phyloP scores from a whole-genome alignment of 2,329 filamentous ascomycete genomes.

The Paramyrothecium sp. region DNA sequence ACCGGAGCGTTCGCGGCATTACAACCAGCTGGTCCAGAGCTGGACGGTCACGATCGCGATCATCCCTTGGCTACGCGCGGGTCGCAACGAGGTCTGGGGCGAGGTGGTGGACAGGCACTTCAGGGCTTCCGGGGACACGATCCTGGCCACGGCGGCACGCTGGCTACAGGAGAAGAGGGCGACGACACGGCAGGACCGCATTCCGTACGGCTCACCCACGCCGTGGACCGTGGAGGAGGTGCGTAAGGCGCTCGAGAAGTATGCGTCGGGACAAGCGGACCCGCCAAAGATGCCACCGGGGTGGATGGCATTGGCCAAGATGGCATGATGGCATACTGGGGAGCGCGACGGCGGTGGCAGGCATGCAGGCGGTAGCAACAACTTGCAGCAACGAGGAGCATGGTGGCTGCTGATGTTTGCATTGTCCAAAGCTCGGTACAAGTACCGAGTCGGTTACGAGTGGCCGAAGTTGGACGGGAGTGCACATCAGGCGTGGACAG shows the following conservation, averaged over 20 bases:
- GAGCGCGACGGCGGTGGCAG: too few species aligned
- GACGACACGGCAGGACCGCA: neutral
- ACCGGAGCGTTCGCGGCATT: neutral
- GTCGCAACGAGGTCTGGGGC: neutral
- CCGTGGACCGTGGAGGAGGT: neutral
- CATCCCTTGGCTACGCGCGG: neutral
- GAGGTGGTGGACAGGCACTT: neutral
- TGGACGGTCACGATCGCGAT: neutral
- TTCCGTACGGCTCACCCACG: neutral
- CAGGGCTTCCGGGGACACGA: neutral
- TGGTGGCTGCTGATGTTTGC: too few species aligned
- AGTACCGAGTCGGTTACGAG: too few species aligned
- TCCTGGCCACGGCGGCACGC: neutral
- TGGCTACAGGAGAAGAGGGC: neutral
- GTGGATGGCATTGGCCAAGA: neutral
- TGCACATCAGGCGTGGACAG: too few species aligned
- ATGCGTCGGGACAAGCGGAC: neutral
- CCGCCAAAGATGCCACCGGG: neutral
- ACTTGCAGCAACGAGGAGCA: too few species aligned
- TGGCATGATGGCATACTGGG: too few species aligned
- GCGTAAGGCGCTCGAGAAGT: neutral
- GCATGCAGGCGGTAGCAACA: too few species aligned
- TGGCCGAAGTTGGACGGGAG: too few species aligned
- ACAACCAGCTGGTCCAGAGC: neutral
- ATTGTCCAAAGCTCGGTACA: too few species aligned